Base-by-base conservation (phyloP, 2,329 filamentous ascomycete species). In the Eurotiales sp. region DNA sequence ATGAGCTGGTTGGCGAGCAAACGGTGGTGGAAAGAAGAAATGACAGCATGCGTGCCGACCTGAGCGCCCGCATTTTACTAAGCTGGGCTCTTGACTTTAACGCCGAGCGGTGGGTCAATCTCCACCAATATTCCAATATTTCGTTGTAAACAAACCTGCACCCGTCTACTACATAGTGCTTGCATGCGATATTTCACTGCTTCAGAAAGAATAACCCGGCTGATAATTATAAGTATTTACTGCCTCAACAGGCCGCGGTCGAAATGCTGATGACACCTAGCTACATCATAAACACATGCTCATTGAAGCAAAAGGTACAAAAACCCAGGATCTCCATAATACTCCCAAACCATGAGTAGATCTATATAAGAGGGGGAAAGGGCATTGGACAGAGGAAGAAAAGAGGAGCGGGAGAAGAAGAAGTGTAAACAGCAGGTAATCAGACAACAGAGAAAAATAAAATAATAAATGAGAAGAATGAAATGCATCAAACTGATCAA, bases 391-490 rank as follows among this genome's bases (percentile, higher is more conserved):
- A n/a, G n/a, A n/a, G 21, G 29, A n/a, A 44, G 10, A 21, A 41
- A 19, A 36, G 22, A 34, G 15, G 21, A 37, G 15, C 22, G 17
- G 42, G 21, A 43, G 34, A 15, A 15, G 32, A 37, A 21, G 6
- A 7, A 21, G 8, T 11, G 17, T 8, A 21, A 37, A 8, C 17
- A 11, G 7, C 14, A 29, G 10, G 11, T 2, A 32, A 22, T 19
- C 8, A 46, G 32, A 14, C 30, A 55, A 54, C 51, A 42, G 39
- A 39, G 45, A 36, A 55, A 47, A 8, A 30, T 47, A 17, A 39
- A 50, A 46, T 46, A 30, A 36, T 29, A 47, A 30, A 45, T 34
- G 15, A 49, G n/a, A 50, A 50, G 21, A 49, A 43, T 42, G 27
- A 40, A 43, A 34, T 27, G 10, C 21, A 36, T 39, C 17, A 37